Evolutionary conservation across 148 eudicot species (phyloP).

Genomic region (Camellia sinensis): DNA sequence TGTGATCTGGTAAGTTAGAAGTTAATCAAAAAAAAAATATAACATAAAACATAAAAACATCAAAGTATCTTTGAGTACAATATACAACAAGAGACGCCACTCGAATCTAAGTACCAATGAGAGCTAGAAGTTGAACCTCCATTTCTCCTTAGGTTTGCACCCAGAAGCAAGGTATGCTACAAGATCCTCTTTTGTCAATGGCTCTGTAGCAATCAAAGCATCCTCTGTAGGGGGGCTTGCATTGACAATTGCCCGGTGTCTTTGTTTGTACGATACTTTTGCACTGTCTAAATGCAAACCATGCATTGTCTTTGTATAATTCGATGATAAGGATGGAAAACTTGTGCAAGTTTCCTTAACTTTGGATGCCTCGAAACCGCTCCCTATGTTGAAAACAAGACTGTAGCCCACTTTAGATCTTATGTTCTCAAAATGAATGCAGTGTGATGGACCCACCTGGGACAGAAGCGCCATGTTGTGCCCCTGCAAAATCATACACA

Average conservation of each 20-base stretch:
- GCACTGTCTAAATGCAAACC: slow-evolving; percentile 23
- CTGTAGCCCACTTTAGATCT: slow-evolving; percentile 33
- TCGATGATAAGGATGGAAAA: slow-evolving; percentile 28
- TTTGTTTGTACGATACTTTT: slow-evolving; percentile 23
- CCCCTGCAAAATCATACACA: slow-evolving; percentile 28
- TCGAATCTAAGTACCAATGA: slow-evolving; percentile 19
- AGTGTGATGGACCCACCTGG: slow-evolving; percentile 49
- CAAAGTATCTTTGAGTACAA: not conserved
- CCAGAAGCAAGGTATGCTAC: slow-evolving; percentile 88
- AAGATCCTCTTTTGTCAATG: slow-evolving; percentile 87
- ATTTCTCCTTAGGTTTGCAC: slow-evolving; percentile 94
- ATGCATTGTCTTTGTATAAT: slow-evolving; percentile 34
- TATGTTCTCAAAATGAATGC: slow-evolving; percentile 37
- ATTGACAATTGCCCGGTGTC: slow-evolving; percentile 56
- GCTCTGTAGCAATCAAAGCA: slow-evolving; percentile 67
- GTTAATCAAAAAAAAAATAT: not conserved
- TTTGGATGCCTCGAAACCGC: slow-evolving; percentile 18
- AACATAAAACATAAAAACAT: not conserved
- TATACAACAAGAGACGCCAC: slow-evolving; percentile 12
- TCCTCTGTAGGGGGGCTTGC: slow-evolving; percentile 96
- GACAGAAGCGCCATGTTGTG: slow-evolving; percentile 52
- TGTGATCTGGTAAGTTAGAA: not conserved
- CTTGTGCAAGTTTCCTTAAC: slow-evolving; percentile 32
- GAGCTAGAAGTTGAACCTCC: slow-evolving; percentile 72
- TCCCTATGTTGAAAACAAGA: slow-evolving; percentile 14